phyloP scores from a whole-genome alignment of 129 eudicot species.

The Tagetes erecta region DNA sequence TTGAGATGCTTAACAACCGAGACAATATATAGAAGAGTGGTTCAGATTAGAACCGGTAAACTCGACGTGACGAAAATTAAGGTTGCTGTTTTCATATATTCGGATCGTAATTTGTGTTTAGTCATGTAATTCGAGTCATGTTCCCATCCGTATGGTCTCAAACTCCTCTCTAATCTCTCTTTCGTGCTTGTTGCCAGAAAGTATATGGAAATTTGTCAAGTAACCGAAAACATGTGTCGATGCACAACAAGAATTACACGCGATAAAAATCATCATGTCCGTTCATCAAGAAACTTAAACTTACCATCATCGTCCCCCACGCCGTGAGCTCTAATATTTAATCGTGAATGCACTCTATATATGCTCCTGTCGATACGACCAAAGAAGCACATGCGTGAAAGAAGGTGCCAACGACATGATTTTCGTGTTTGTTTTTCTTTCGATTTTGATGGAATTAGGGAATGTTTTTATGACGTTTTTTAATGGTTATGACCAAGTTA shows the following conservation, averaged over 20 bases:
- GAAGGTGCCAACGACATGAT: constrained; percentile 7
- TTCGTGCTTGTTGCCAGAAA: background rate
- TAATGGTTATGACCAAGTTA: background rate
- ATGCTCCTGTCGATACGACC: constrained; percentile 5
- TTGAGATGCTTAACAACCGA: constrained; percentile 36
- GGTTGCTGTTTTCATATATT: constrained; percentile 20
- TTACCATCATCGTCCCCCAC: constrained; percentile 42
- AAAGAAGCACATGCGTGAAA: background rate
- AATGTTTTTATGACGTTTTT: background rate
- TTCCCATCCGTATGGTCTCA: constrained; percentile 29
- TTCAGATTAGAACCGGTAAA: constrained; percentile 30
- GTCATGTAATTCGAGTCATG: constrained; percentile 13
- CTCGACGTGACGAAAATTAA: constrained; percentile 35
- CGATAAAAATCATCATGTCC: background rate
- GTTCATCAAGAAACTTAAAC: background rate
- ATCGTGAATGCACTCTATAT: background rate
- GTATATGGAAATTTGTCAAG: background rate
- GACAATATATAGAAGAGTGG: constrained; percentile 36
- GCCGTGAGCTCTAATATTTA: constrained; percentile 38
- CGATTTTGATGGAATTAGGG: background rate
- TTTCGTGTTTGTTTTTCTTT: background rate
- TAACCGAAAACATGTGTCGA: background rate
- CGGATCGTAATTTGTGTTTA: constrained; percentile 17
- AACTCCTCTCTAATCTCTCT: constrained; percentile 31
- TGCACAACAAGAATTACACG: background rate